Conservation (phyloP, 2,329 filamentous ascomycete genomes). For the Talaromyces rugulosus region DNA sequence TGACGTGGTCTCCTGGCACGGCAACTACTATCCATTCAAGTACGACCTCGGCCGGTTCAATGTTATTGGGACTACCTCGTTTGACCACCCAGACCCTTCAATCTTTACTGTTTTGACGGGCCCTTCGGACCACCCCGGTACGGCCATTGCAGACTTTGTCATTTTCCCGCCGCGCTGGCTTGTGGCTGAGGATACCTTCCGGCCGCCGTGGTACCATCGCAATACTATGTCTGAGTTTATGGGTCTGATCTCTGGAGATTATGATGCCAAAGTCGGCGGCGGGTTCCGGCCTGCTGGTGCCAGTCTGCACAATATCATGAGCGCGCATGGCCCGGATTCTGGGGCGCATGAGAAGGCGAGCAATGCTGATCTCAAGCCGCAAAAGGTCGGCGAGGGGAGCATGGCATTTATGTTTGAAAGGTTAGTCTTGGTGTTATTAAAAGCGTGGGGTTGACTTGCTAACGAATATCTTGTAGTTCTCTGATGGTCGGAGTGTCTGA, state of each 20-base stretch:
- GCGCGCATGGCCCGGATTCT: slow-evolving; percentile 59
- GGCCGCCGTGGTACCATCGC: slow-evolving; percentile 61
- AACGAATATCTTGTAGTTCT: slow-evolving; percentile 33
- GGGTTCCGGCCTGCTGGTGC: slow-evolving; percentile 60
- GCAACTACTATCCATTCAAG: slow-evolving; percentile 75
- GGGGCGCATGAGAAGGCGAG: slow-evolving; percentile 54
- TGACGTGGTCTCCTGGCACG: slow-evolving; percentile 77
- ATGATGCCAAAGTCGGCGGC: slow-evolving; percentile 55
- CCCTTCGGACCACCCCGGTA: slow-evolving; percentile 54
- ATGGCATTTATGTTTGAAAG: slow-evolving; percentile 65
- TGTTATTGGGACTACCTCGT: slow-evolving; percentile 67
- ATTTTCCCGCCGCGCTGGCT: slow-evolving; percentile 64
- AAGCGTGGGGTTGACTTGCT: not conserved
- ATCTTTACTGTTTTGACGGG: slow-evolving; percentile 68
- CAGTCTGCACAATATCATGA: slow-evolving; percentile 67
- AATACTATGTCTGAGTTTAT: slow-evolving; percentile 65
- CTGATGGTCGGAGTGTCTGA: slow-evolving; percentile 69
- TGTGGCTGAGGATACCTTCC: slow-evolving; percentile 57
- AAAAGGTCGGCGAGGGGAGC: slow-evolving; percentile 56
- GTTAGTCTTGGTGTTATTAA: slow-evolving; percentile 18
- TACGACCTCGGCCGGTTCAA: slow-evolving; percentile 77
- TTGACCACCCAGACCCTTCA: slow-evolving; percentile 72
- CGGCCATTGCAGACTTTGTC: slow-evolving; percentile 62
- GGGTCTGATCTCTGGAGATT: slow-evolving; percentile 59
- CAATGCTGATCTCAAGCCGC: slow-evolving; percentile 50